A percentile compares a stretch with the other conserved stretches of the same genome.
Evolutionary conservation across 2,329 filamentous ascomycete species (phyloP).

Genomic region (Scleromitrula shiraiana): DNA sequence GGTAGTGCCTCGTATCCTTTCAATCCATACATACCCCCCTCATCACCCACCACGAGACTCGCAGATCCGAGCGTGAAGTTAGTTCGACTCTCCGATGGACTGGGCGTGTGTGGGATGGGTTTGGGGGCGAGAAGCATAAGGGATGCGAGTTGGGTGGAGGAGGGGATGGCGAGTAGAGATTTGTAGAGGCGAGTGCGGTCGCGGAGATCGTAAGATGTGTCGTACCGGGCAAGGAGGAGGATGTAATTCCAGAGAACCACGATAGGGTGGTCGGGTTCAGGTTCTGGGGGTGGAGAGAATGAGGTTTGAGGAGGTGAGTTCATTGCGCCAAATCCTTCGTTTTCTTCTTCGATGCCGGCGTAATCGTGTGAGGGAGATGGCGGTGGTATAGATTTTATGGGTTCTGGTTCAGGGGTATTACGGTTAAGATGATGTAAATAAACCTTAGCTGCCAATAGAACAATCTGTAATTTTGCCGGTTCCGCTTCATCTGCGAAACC

Average conservation of each 20-base stretch:
- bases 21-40: constrained; percentile 64
- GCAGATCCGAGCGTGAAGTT: constrained; percentile 75
- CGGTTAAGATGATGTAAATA: constrained; percentile 82
- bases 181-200: constrained; percentile 87
- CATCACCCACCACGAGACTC: constrained; percentile 74
- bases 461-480: constrained; percentile 80
- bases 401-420: constrained; percentile 37
- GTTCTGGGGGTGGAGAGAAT: constrained; percentile 13
- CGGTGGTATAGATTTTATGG: constrained; percentile 24
- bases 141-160: constrained; percentile 72
- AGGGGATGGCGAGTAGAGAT: constrained; percentile 68
- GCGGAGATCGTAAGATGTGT: constrained; percentile 88
- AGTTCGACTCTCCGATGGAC: constrained; percentile 76
- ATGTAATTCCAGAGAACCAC: constrained; percentile 77
- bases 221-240: constrained; percentile 79
- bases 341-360: constrained; percentile 13
- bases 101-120: constrained; percentile 82
- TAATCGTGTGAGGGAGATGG: constrained; percentile 22
- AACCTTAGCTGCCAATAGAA: constrained; percentile 90
- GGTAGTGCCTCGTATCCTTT: constrained; percentile 74
- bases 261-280: constrained; percentile 53
- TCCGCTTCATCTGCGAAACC: constrained; percentile 80
- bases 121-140: constrained; percentile 90
- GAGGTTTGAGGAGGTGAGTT: constrained; percentile 14
- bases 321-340: constrained; percentile 24